A percentile compares a stretch with the other conserved stretches of the same genome.
Evolutionary conservation across 2,329 filamentous ascomycete species (phyloP).

Genomic region (Ambrosiella xylebori): DNA sequence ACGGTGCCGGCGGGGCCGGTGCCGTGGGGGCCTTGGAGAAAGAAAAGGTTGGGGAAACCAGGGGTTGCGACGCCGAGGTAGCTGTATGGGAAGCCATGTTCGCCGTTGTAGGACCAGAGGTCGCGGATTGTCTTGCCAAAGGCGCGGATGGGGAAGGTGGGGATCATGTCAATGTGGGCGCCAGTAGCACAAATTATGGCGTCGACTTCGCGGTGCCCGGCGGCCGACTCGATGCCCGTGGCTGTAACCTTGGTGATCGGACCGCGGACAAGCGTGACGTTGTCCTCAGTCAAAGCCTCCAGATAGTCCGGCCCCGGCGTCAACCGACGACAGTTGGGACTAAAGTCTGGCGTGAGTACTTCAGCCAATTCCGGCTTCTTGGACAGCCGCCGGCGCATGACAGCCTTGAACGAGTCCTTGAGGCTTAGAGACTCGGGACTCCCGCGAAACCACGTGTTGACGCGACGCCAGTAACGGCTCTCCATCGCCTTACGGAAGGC

Average conservation of each 20-base stretch:
- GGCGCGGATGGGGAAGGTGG: slow-evolving; percentile 42
- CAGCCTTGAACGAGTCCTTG: slow-evolving; percentile 28
- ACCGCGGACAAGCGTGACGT: slow-evolving; percentile 42
- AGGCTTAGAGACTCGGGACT: slow-evolving; percentile 31
- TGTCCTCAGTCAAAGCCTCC: slow-evolving; percentile 42
- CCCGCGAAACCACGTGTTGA: slow-evolving; percentile 35
- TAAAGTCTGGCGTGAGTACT: slow-evolving; percentile 42
- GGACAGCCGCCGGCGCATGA: slow-evolving; percentile 36
- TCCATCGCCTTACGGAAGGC: slow-evolving; percentile 40
- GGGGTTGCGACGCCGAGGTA: slow-evolving; percentile 49
- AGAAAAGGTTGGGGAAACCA: slow-evolving; percentile 50
- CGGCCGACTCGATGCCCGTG: slow-evolving; percentile 41
- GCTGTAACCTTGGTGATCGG: slow-evolving; percentile 40
- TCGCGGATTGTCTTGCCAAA: slow-evolving; percentile 34
- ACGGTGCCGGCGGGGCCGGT: slow-evolving; percentile 47
- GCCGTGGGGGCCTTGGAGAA: slow-evolving; percentile 43
- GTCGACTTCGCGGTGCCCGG: slow-evolving; percentile 43
- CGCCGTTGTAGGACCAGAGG: slow-evolving; percentile 38
- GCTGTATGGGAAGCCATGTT: slow-evolving; percentile 46
- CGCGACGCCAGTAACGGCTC: slow-evolving; percentile 43
- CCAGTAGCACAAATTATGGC: slow-evolving; percentile 53
- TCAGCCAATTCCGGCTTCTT: slow-evolving; percentile 39
- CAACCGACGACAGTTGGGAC: slow-evolving; percentile 44
- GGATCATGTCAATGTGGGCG: slow-evolving; percentile 40
- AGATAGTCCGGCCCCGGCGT: slow-evolving; percentile 53